phyloP scores from a whole-genome alignment of 2,329 filamentous ascomycete genomes.

The Cordyceps sp. region DNA sequence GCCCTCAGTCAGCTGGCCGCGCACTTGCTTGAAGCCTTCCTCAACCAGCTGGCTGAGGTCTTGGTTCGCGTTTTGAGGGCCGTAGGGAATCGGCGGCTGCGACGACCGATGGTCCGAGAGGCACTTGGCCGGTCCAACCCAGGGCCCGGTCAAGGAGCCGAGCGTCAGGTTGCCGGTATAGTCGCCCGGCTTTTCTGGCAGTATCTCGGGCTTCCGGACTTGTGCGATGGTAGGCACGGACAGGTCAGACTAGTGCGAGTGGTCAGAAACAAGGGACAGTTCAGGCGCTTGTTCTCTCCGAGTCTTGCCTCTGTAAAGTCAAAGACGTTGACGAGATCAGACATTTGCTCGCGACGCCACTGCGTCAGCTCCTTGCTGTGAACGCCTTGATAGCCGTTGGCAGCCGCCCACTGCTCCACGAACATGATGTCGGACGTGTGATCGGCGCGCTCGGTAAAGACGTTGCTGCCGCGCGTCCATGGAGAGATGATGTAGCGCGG shows the following conservation, averaged over 20 bases:
- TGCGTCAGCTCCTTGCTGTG: conserved; percentile 7
- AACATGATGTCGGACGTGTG: conserved; percentile 37
- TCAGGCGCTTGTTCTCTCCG: no score
- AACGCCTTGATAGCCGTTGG: conserved; percentile 17
- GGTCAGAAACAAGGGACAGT: not conserved
- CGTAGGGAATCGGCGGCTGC: conserved; percentile 5
- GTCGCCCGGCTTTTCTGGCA: conserved; percentile 1
- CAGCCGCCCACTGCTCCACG: conserved; percentile 25
- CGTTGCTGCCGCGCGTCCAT: conserved; percentile 33
- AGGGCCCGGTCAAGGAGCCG: conserved; percentile 6
- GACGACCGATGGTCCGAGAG: conserved; percentile 3
- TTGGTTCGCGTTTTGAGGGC: conserved; percentile 41
- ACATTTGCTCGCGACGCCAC: conserved; percentile 12
- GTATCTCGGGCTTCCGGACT: conserved; percentile 1
- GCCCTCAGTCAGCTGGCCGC: conserved; percentile 34
- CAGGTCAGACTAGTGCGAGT: conserved; percentile 3
- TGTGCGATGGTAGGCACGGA: conserved; percentile 3
- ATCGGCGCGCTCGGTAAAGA: conserved; percentile 35
- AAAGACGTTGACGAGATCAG: conserved; percentile 15
- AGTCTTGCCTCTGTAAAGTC: conserved; percentile 22
- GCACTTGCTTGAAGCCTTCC: conserved; percentile 33
- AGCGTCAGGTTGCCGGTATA: conserved; percentile 5
- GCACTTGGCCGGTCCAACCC: conserved; percentile 6
- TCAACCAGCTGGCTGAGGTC: conserved; percentile 63
- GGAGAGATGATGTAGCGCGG: conserved; percentile 37